Evolutionary conservation across 148 eudicot species (phyloP).

Genomic region (Diospyros lotus): DNA sequence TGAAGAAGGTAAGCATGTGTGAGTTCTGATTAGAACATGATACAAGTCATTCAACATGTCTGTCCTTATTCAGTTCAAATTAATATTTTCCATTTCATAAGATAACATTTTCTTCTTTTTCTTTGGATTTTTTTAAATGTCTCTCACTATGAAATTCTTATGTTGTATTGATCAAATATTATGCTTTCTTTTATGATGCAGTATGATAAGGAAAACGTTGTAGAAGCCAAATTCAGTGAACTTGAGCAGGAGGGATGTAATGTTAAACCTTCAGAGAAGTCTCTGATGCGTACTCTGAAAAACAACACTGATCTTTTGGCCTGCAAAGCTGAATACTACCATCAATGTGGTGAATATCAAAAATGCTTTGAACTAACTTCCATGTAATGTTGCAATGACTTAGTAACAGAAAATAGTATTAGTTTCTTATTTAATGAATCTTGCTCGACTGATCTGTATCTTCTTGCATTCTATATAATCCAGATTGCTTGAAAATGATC

Average conservation of each 20-base stretch:
- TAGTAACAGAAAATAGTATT: neutral
- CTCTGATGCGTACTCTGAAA: slow-evolving; percentile 57
- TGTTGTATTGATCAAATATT: slow-evolving; percentile 2
- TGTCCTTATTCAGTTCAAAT: neutral
- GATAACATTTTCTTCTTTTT: neutral
- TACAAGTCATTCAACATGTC: neutral
- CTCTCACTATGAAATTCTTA: neutral
- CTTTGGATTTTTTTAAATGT: neutral
- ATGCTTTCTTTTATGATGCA: slow-evolving; percentile 28
- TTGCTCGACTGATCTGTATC: slow-evolving; percentile 8
- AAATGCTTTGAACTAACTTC: slow-evolving; percentile 95
- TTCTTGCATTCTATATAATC: slow-evolving; percentile 20
- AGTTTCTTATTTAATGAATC: neutral
- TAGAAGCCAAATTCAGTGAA: slow-evolving; percentile 77
- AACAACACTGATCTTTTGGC: slow-evolving; percentile 90
- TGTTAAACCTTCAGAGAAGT: slow-evolving; percentile 41
- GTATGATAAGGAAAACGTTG: slow-evolving; percentile 83
- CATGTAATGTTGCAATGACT: slow-evolving; percentile 40
- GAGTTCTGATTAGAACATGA: neutral
- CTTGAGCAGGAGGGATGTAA: slow-evolving; percentile 56
- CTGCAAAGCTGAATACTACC: slow-evolving; percentile 97
- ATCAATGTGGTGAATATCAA: slow-evolving; percentile 97
- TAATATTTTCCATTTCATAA: neutral
- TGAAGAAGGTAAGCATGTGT: slow-evolving; percentile 61
- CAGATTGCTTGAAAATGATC: slow-evolving; percentile 98